Base-by-base conservation (phyloP, 2,329 filamentous ascomycete species). In the Cercospora citrullina region DNA sequence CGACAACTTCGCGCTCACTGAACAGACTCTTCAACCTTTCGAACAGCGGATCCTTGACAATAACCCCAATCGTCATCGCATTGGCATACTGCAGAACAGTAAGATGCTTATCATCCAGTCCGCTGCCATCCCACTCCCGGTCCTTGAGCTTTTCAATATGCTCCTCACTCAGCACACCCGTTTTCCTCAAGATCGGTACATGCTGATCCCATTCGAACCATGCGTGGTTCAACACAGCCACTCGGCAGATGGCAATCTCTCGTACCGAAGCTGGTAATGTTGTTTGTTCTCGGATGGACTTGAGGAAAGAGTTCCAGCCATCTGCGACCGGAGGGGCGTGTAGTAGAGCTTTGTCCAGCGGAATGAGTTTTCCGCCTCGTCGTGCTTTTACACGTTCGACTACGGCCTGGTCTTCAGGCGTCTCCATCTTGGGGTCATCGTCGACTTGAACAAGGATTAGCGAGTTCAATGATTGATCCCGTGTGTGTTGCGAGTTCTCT, bases 121-220 rank as follows among this genome's bases (percentile, higher is more conserved):
- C 36, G 64, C 75, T 60, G 76, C 80, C 65, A 74, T 75, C 65
- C 78, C 73, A 76, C 65, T 81, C 80, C 45, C 57, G 63, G 48
- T 75, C 70, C 68, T 75, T 76, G 73, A 90, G 79, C 7, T 81
- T 84, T 16, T 78, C 75, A 33, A 84, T 68, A 18, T 80, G 80
- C 36, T 81, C 83, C 33, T 84, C 79, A 18, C 81, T 79, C 5
- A 92, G 84, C 5, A 89, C 89, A 0, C 84, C 87, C 21, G 92
- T 85, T 7, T 90, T 87, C 0, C 85, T 89, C 14, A 94, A 83
- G 3, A 83, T 76, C 1, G 92, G 92, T 16, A 89, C 89, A 77
- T 96, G 93, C 64, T 92, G 87, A 39, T 82, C 86, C 92, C 91
- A 96, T 79, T 96, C 93, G 79, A 93, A 96, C 88, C 90, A 92